These are phyloP conservation scores for Dendrocalamus latiflorus DNA, from an alignment of 202 grass and related monocot species.

Conservation along the genomic window DNA sequence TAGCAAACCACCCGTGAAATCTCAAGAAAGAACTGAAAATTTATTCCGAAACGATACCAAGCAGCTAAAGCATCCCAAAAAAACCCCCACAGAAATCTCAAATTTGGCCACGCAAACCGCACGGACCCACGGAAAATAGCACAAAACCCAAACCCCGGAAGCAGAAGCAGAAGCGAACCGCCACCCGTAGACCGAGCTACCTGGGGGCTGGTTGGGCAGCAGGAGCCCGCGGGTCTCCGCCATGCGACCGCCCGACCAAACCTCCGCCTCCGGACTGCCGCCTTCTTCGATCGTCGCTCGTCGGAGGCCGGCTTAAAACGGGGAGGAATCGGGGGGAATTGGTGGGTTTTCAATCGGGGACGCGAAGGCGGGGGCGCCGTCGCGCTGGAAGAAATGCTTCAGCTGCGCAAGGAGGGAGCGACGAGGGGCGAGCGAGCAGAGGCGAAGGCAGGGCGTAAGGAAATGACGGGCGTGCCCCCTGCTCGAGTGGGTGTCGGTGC, in stretches of 20 bases:
- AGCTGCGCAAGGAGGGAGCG: background rate
- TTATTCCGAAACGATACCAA: too few relatives aligned
- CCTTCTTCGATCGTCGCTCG: background rate
- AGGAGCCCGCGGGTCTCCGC: slow-evolving; percentile 21
- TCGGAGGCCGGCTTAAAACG: slow-evolving; percentile 25
- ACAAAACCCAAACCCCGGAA: background rate
- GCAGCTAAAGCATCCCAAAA: too few relatives aligned
- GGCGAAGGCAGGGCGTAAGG: background rate
- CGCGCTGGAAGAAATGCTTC: slow-evolving; percentile 8
- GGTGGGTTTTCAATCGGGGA: background rate
- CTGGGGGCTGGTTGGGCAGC: slow-evolving; percentile 32
- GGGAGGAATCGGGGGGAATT: background rate
- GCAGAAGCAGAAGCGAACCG: background rate
- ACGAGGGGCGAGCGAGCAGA: slow-evolving; percentile 11
- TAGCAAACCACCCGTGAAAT: too few relatives aligned
- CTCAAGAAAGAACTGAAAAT: too few relatives aligned
- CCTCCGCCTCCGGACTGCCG: background rate
- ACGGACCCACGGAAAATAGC: background rate
- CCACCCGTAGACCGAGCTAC: background rate
- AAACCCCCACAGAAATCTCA: background rate
- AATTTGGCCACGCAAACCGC: too few relatives aligned
- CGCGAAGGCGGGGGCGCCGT: slow-evolving; percentile 24
- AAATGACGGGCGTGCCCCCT: slow-evolving; percentile 29
- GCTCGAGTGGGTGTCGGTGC: too few relatives aligned
- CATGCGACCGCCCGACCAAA: slow-evolving; percentile 14